phyloP scores from a whole-genome alignment of 495 filamentous ascomycete genomes.

The Rhizodiscina lignyota region DNA sequence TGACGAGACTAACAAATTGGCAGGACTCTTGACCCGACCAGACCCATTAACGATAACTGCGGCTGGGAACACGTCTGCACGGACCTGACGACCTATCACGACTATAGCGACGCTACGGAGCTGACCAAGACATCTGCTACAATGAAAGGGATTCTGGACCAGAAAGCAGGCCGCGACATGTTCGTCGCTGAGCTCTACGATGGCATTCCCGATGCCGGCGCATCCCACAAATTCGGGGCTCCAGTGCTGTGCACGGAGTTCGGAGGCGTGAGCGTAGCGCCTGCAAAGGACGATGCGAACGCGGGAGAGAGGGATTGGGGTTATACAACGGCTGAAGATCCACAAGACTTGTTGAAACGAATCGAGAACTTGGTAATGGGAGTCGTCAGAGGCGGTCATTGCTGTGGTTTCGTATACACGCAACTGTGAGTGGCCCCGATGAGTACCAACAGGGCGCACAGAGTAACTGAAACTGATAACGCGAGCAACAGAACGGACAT shows the following conservation, averaged over 20 bases:
- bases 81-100: conserved; percentile 43
- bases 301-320: conserved; percentile 13
- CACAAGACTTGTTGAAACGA: conserved; percentile 13
- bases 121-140: conserved; percentile 30
- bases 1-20: conserved; percentile 1
- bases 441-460: no score
- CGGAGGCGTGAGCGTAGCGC: conserved; percentile 41
- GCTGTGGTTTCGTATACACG: conserved; percentile 19
- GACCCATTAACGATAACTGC: conserved; percentile 47
- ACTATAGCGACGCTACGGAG: conserved; percentile 35
- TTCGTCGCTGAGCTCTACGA: conserved; percentile 28
- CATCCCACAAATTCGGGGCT: conserved; percentile 28
- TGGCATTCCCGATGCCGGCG: conserved; percentile 27
- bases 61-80: conserved; percentile 45
- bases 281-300: conserved; percentile 15
- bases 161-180: conserved; percentile 28
- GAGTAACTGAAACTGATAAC: not conserved
- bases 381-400: conserved; percentile 10
- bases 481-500: conserved; percentile 12
- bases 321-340: conserved; percentile 16
- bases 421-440: conserved; percentile 10
- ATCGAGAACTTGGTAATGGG: conserved; percentile 15
- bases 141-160: conserved; percentile 28
- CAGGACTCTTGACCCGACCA: conserved; percentile 35
- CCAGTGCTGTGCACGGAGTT: conserved; percentile 43